Evolutionary conservation across 129 eudicot genomes (phyloP).

Genomic region (Oenanthe sinensis): DNA sequence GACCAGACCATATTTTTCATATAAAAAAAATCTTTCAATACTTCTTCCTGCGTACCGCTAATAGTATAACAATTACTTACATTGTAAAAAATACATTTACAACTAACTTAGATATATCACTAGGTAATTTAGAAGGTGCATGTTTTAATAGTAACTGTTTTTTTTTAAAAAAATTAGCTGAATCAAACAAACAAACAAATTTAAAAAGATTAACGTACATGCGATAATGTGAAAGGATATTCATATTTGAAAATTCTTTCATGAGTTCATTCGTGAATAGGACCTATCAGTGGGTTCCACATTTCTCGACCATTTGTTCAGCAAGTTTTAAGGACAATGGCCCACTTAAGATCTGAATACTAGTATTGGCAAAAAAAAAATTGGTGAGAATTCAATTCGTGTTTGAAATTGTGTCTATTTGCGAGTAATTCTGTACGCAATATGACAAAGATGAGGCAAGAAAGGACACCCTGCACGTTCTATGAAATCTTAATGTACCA

Average conservation of each 20-base stretch:
- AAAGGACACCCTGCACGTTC: background rate
- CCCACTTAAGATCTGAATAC: background rate
- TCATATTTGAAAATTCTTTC: background rate
- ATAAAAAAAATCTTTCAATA: too few species aligned
- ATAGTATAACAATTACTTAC: background rate
- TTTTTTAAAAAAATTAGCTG: too few species aligned
- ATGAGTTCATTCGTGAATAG: background rate
- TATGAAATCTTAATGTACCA: background rate
- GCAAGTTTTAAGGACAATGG: background rate
- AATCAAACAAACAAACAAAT: too few species aligned
- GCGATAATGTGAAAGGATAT: background rate
- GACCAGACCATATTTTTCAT: too few species aligned
- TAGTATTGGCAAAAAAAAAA: background rate
- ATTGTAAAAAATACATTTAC: too few species aligned
- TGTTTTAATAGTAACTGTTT: too few species aligned
- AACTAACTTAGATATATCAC: too few species aligned
- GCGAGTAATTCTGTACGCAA: background rate
- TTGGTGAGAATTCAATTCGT: constrained; percentile 1
- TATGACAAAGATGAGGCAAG: background rate
- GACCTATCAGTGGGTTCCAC: background rate
- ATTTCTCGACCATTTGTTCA: background rate
- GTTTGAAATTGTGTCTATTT: background rate
- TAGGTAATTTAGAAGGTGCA: too few species aligned
- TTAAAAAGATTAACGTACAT: background rate
- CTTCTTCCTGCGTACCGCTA: too few species aligned